phyloP scores from a whole-genome alignment of 495 filamentous ascomycete genomes.

The Acidiella bohemica region DNA sequence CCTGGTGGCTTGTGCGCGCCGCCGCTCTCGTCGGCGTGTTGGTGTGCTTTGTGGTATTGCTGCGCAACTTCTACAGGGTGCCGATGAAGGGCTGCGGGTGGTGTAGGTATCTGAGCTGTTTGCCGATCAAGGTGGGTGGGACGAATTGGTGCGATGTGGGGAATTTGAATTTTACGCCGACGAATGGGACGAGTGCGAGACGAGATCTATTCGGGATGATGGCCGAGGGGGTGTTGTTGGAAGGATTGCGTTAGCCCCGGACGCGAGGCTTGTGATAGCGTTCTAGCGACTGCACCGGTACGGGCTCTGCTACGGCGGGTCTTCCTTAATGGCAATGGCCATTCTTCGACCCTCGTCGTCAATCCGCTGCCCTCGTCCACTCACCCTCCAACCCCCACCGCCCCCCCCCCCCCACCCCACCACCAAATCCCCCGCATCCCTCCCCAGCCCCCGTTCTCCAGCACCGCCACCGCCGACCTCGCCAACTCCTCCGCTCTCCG shows the following conservation, averaged over 20 bases:
- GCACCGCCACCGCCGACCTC: not conserved
- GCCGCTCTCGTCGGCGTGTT: constrained; percentile 65
- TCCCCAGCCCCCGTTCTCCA: not conserved
- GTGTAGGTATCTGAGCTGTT: constrained; percentile 88
- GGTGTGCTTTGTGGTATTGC: constrained; percentile 67
- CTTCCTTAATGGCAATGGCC: too few relatives aligned
- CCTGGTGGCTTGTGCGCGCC: constrained; percentile 82
- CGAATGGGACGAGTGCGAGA: constrained; percentile 5
- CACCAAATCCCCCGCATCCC: not conserved
- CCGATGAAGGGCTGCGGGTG: constrained; percentile 57
- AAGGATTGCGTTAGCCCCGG: too few relatives aligned
- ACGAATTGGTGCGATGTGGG: constrained; percentile 24
- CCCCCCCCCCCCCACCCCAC: too few relatives aligned
- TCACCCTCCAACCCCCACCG: too few relatives aligned
- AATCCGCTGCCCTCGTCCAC: too few relatives aligned
- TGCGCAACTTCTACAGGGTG: constrained; percentile 81
- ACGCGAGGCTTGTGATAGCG: too few relatives aligned
- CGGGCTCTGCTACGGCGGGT: too few relatives aligned
- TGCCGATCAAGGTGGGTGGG: constrained; percentile 29
- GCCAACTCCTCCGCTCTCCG: not conserved
- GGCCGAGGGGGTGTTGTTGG: not conserved
- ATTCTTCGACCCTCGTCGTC: too few relatives aligned
- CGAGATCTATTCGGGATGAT: not conserved
- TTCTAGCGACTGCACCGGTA: too few relatives aligned
- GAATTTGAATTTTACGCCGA: constrained; percentile 16